Evolutionary conservation across 805 yeast species (phyloP), one percentile per base, ranked within the genome.

Genomic region (Wickerhamiella lipophila): DNA sequence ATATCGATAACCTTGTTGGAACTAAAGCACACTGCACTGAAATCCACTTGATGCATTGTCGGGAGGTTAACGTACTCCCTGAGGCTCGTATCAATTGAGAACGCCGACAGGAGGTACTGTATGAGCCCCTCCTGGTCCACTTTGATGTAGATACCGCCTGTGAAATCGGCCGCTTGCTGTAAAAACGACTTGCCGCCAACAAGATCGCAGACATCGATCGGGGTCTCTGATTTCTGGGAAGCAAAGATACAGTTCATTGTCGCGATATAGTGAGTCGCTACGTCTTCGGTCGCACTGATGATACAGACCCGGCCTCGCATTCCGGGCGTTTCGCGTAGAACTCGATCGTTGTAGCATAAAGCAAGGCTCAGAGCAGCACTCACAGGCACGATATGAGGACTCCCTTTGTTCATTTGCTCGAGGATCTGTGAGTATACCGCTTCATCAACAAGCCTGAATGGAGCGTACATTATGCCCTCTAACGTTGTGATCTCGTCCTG

Each of bases 211-310:
- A 88, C 88, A 63, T 92, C 97, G 19, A 92, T 78, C 2, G 96
- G 83, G 15, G 88, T 77, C 57, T 79, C 81, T 56, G 61, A 75
- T 64, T 88, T 89, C 56, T 92, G 96, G 0, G 97, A 95, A 0
- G 96, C 89, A 66, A 92, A 92, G 26, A 92, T 89, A 52, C 92
- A 75, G 64, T 92, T 92, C 97, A 92, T 92, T 40, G 86, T 79
- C 3, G 96, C 83, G 40, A 89, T 84, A 63, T 92, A 94, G 50
- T 84, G 85, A 47, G 85, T 69, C 4, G 86, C 77, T 49, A 77
- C 79, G 57, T 85, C 87, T 53, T 78, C 85, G 54, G 81, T 77
- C 22, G 86, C 74, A 51, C 79, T 77, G 2, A 83, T 61, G 11
- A 80, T 71, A 52, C 83, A 57, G 6, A 82, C 67, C 43, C 88